A percentile compares a stretch with the other conserved stretches of the same genome.
phyloP scores from a whole-genome alignment of 495 filamentous ascomycete genomes.

The Penicillium antarcticum region DNA sequence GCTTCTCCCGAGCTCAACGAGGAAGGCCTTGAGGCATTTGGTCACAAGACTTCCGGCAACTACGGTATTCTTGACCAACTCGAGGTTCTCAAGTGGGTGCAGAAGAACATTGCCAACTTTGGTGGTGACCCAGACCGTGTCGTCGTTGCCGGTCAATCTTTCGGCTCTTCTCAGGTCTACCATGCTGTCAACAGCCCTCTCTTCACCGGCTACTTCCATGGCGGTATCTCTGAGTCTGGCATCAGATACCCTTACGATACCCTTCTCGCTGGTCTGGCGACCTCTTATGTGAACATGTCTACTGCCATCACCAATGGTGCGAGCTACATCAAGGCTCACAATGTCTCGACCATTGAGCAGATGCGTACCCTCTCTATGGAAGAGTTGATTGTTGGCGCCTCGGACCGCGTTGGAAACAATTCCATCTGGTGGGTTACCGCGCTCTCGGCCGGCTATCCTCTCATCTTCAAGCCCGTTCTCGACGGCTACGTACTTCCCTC shows the following conservation, averaged over 20 bases:
- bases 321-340: slow-evolving; percentile 22
- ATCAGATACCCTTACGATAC: slow-evolving; percentile 30
- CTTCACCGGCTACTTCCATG: slow-evolving; percentile 26
- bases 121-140: slow-evolving; percentile 57
- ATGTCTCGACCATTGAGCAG: slow-evolving; percentile 24
- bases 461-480: slow-evolving; percentile 30
- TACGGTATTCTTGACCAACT: slow-evolving; percentile 24
- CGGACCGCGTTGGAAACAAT: slow-evolving; percentile 18
- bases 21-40: slow-evolving; percentile 17
- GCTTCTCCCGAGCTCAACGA: slow-evolving; percentile 54
- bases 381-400: slow-evolving; percentile 15
- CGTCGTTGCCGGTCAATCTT: slow-evolving; percentile 41
- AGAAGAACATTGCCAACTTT: slow-evolving; percentile 52
- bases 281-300: slow-evolving; percentile 26
- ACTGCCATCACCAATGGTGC: slow-evolving; percentile 16
- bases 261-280: slow-evolving; percentile 23
- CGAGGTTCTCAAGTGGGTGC: slow-evolving; percentile 49
- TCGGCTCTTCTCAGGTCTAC: slow-evolving; percentile 41
- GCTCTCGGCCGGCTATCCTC: slow-evolving; percentile 19
- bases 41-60: slow-evolving; percentile 46
- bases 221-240: slow-evolving; percentile 25
- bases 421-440: slow-evolving; percentile 28
- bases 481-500: slow-evolving; percentile 26
- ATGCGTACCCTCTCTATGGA: slow-evolving; percentile 26
- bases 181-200: slow-evolving; percentile 29